These are phyloP conservation scores for Macroventuria anomochaeta DNA, from an alignment of 2,329 filamentous ascomycete genomes.

Conservation along the genomic window DNA sequence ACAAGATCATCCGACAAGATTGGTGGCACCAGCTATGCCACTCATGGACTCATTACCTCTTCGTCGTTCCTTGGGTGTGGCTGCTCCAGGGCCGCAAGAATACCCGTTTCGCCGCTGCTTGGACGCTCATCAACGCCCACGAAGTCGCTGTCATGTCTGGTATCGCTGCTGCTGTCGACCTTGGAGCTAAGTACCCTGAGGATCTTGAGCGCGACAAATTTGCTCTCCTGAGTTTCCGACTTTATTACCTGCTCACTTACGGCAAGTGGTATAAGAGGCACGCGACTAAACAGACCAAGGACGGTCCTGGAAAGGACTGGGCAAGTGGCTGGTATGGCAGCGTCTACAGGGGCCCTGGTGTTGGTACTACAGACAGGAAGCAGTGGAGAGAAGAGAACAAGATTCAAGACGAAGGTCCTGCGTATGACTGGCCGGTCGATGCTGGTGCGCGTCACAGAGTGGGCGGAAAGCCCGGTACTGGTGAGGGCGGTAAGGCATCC, in stretches of 20 bases:
- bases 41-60: slow-evolving; percentile 67
- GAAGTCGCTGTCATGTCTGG: slow-evolving; percentile 74
- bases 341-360: slow-evolving; percentile 65
- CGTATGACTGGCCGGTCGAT: slow-evolving; percentile 22
- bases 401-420: slow-evolving; percentile 24
- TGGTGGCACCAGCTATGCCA: slow-evolving; percentile 74
- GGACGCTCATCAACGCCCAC: slow-evolving; percentile 74
- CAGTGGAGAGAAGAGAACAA: slow-evolving; percentile 60
- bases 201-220: slow-evolving; percentile 69
- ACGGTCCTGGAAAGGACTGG: slow-evolving; percentile 62
- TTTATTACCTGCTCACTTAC: slow-evolving; percentile 68
- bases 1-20: slow-evolving; percentile 67
- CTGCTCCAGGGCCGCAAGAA: slow-evolving; percentile 69
- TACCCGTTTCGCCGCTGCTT: slow-evolving; percentile 69
- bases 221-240: slow-evolving; percentile 64
- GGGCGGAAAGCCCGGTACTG: slow-evolving; percentile 10
- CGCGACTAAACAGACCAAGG: slow-evolving; percentile 51
- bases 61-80: slow-evolving; percentile 75
- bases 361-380: slow-evolving; percentile 58
- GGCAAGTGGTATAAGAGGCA: slow-evolving; percentile 65
- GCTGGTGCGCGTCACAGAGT: slow-evolving; percentile 21
- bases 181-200: slow-evolving; percentile 69
- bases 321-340: slow-evolving; percentile 65
- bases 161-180: slow-evolving; percentile 71
- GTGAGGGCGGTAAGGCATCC: slow-evolving; percentile 14